Base-by-base conservation (phyloP, 495 filamentous ascomycete species). In the Penicillium parvum region DNA sequence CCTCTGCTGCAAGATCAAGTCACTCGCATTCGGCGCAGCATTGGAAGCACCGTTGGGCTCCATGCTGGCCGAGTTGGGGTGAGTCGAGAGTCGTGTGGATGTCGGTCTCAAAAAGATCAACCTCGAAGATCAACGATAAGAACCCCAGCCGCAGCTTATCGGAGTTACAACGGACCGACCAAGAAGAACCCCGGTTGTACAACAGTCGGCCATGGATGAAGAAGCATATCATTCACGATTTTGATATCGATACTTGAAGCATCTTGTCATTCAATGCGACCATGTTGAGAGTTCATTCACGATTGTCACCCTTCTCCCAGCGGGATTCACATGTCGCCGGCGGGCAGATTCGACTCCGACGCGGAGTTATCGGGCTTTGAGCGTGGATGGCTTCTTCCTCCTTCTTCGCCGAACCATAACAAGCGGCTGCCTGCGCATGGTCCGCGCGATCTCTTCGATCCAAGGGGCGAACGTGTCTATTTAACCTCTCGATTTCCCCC, bases 1-100 rank as follows among this genome's bases (percentile, higher is more conserved):
- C 40, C 49, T 66, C 32, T 69, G 69, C 42, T 69, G 65, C 27
- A 64, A 51, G 32, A 72, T 63, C 42, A 64, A 25, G 37, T 73
- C 68, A 23, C 53, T 57, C 23, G 66, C 51, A 41, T 66, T 63
- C 20, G 67, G 59, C 49, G 58, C 48, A 40, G 55, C 45, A 55
- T 45, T 61, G 27, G 63, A 35, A 20, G 55, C 54, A 52, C 52
- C 67, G 61, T 63, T 61, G 40, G 65, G 50, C 56, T 72, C 66
- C 68, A 71, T 73, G 40, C 61, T 63, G 53, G 43, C 35, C 32
- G 16, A 45, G 27, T 32, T 25, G 28, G 28, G 20, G 21, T 55
- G 29, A 36, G 20, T 40, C 36, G 21, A 55, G 29, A 36, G 20
- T 40, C 36, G 45, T 51, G 33, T 32, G 25, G 45, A 33, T 34